Base-by-base conservation (phyloP, 2,329 filamentous ascomycete genomes). In the Verticillium tricorpus region DNA sequence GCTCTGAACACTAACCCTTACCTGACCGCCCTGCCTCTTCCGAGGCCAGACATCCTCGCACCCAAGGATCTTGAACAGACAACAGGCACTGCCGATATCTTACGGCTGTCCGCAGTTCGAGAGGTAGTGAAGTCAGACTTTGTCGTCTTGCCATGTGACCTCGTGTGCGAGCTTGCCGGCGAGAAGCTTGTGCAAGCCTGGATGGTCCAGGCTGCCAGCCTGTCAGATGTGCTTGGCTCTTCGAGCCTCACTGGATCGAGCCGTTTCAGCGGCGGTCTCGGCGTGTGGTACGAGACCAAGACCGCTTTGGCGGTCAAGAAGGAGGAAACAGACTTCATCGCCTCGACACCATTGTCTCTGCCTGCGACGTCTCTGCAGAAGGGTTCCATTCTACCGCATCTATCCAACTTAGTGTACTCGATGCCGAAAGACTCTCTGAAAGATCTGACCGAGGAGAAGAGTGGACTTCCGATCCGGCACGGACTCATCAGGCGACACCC, bases 241-340 rank as follows among this genome's bases (percentile, higher is more conserved):
- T 72, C 75, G n/a, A 76, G 77, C 8, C 76, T 72, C 2, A 68
- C 72, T 15, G 45, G 45, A 14, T 72, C 73, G 54, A 71, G 71
- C 59, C 70, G 71, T 31, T 82, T 86, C 64, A 90, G 90, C 74
- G 93, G 93, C 52, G 95, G 92, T 1, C 79, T 98, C 40, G 89
- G 90, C 6, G 90, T 99, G 1, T 98, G 91, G 88, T 98, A 97
- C 74, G 87, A 94, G 70, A 96, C 93, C 1, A 92, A 92, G 72
- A 76, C 79, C 2, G 89, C 90, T 64, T 87, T 86, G 6, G 86
- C 87, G 39, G 84, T 94, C 65, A 98, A 97, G 77, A 89, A 89
- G 56, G 92, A 97, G 73, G 93, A 97, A 73, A 95, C 92, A 2
- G 94, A 98, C 71, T 97, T 97, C 72, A 85, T 97, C 69, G 91